Conservation (phyloP, 2,329 filamentous ascomycete species). For the Ophiostoma quercus region DNA sequence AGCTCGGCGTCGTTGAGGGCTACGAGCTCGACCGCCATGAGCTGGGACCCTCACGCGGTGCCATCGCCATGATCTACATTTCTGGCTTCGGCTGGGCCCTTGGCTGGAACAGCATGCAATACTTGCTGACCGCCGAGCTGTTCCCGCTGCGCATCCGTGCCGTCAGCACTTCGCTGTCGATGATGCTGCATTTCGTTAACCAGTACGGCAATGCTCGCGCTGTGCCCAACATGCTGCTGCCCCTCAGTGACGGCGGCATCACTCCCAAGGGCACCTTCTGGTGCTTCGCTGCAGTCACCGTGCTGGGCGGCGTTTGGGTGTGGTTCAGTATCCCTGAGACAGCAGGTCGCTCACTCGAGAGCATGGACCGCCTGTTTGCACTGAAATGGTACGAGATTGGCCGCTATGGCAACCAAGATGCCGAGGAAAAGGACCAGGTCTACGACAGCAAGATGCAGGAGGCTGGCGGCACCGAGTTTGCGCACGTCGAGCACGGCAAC, state of each 20-base stretch:
- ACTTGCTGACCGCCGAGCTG: neutral
- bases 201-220: neutral
- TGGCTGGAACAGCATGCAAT: slow-evolving; percentile 2
- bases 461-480: neutral
- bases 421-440: neutral
- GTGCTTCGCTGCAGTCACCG: neutral
- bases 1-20: neutral
- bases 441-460: neutral
- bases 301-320: neutral
- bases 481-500: neutral
- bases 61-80: neutral
- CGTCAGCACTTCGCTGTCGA: neutral
- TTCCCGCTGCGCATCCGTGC: neutral
- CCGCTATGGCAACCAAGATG: neutral
- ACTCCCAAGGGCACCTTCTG: neutral
- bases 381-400: neutral
- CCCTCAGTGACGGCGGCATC: neutral
- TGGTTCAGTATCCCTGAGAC: neutral
- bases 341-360: neutral
- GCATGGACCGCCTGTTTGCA: neutral
- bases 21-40: neutral
- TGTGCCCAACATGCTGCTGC: neutral
- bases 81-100: neutral
- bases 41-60: neutral
- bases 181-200: neutral